Conservation (phyloP, 352 stramenopile species). For the Globisporangium polare region DNA sequence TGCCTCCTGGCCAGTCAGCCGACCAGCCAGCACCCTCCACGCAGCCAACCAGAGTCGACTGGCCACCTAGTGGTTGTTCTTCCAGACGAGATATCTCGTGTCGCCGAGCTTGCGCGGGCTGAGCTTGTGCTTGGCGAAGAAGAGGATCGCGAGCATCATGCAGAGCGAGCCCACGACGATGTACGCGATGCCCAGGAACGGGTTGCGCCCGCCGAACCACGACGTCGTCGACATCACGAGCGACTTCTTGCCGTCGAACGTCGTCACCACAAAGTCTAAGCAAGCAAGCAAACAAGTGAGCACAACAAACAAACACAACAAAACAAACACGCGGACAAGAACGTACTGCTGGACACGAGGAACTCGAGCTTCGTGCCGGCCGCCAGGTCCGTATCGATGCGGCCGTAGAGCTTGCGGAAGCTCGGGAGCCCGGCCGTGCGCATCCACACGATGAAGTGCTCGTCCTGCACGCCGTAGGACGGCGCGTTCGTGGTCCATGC, state of each 20-base stretch:
- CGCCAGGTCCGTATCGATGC: slow-evolving; percentile 92
- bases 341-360: slow-evolving; percentile 88
- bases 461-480: slow-evolving; percentile 93
- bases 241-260: slow-evolving; percentile 95
- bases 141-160: slow-evolving; percentile 92
- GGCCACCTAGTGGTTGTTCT: slow-evolving; percentile 88
- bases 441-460: slow-evolving; percentile 99
- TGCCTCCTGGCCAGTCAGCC: no score
- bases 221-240: slow-evolving; percentile 96
- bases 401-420: slow-evolving; percentile 99
- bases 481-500: slow-evolving; percentile 63
- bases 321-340: background rate
- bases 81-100: slow-evolving; percentile 94
- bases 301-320: slow-evolving; percentile 4
- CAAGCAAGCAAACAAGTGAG: slow-evolving; percentile 5
- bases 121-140: slow-evolving; percentile 95
- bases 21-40: no score
- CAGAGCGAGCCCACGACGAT: slow-evolving; percentile 94
- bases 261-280: slow-evolving; percentile 94
- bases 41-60: no score
- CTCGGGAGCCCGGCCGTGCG: slow-evolving; percentile 94
- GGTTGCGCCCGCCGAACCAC: slow-evolving; percentile 96
- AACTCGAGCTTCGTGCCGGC: slow-evolving; percentile 91
- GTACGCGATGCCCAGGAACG: slow-evolving; percentile 95
- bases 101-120: slow-evolving; percentile 94